Evolutionary conservation across 108 stramenopile species (phyloP), one percentile per base, ranked within the genome.

Genomic region (Pseudonitzschia multiseries): DNA sequence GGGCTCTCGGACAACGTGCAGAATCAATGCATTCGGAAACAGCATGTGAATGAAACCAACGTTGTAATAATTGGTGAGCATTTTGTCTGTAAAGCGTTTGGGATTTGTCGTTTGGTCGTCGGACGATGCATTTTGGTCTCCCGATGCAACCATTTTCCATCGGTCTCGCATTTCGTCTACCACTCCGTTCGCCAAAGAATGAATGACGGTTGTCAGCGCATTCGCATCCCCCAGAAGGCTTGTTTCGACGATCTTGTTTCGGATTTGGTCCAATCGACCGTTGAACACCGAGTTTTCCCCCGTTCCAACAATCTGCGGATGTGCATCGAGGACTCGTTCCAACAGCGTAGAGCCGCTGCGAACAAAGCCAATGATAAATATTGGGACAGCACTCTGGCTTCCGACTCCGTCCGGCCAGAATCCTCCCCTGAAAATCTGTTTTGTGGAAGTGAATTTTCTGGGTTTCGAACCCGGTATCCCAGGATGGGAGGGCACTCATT

Each of bases 261-360:
- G 78, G 59, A 94, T 88, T 8, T 70, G 26, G 50, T 85, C 85
- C 41, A 94, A 75, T 36, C 78, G 65, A 33, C 89, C 89, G 76
- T 96, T 96, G 75, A 93, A 96, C 0, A 96, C 91, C 10, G 90
- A 91, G 63, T 96, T 92, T 74, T 96, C 95, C 24, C 95, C 95
- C 6, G 87, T 88, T 10, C 95, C 95, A 61, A 86, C 88, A 77
- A 93, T 90, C 54, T 78, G 48, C 15, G 92, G 89, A 75, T 96
- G 95, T 12, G 91, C 81, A 77, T 91, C 95, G 33, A 96, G 70
- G 20, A 96, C 89, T 53, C 89, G 74, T 57, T 96, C 95, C 68
- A 96, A 56, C 17, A 96, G 78, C 22, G 95, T 96, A 3, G 91
- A 93, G 43, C 95, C 95, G 65, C 87, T 86, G 31, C 95, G 67